Evolutionary conservation across 148 eudicot species (phyloP).

Genomic region (Chenopodium berlandieri): DNA sequence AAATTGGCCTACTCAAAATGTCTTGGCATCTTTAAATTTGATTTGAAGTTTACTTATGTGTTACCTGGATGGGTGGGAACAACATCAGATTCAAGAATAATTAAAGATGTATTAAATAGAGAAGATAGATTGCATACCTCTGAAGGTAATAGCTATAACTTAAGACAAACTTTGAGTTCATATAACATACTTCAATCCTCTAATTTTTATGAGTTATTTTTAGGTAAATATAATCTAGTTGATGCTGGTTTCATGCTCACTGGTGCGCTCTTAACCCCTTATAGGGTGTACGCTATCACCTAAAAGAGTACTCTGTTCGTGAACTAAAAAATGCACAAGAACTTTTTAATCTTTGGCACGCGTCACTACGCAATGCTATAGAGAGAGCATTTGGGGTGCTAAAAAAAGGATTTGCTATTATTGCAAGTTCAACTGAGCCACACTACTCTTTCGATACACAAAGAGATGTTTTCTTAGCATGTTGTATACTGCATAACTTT

Average conservation of each 20-base stretch:
- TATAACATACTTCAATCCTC: neutral
- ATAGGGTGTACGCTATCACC: conserved; percentile 1
- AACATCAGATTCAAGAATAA: no score
- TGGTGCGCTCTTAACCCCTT: neutral
- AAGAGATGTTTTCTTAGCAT: neutral
- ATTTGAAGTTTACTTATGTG: conserved; percentile 13
- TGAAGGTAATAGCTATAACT: neutral
- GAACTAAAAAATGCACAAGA: neutral
- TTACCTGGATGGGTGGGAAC: conserved; percentile 22
- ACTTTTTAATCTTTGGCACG: neutral
- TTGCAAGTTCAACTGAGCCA: neutral
- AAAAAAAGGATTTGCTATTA: neutral
- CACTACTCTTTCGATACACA: neutral
- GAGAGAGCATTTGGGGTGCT: neutral
- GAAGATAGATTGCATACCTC: neutral
- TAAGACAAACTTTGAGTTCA: neutral
- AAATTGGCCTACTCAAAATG: conserved; percentile 12
- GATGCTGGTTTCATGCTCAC: conserved; percentile 2
- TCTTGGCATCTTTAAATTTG: conserved; percentile 3
- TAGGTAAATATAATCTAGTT: neutral
- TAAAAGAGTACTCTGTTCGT: neutral
- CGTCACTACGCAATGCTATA: neutral
- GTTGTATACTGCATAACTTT: neutral
- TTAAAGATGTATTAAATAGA: neutral
- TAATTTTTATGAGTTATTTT: neutral